A percentile compares a stretch with the other conserved stretches of the same genome.
phyloP scores from a whole-genome alignment of 768 basidiomycete species.

The Lyophyllum shimeji region DNA sequence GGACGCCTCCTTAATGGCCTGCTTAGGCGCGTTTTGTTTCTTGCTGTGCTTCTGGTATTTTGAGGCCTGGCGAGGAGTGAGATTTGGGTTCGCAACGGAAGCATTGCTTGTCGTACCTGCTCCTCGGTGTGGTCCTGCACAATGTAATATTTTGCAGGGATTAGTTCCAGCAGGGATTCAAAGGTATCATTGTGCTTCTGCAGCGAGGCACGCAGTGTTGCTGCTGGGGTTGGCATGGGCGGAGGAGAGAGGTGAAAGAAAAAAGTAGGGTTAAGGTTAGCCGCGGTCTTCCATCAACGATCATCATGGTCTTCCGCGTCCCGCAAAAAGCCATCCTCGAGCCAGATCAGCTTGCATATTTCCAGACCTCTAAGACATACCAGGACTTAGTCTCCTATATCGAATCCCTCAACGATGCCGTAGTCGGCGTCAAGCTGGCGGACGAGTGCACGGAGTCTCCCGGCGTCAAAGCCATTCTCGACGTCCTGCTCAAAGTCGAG shows the following conservation, averaged over 20 bases:
- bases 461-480: conserved; percentile 64
- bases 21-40: conserved; percentile 79
- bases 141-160: conserved; percentile 89
- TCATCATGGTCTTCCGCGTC: conserved; percentile 37
- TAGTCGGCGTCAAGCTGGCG: conserved; percentile 74
- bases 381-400: conserved; percentile 68
- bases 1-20: conserved; percentile 84
- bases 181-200: conserved; percentile 87
- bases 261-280: conserved; percentile 1
- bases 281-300: too few relatives aligned
- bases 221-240: conserved; percentile 48
- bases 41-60: conserved; percentile 90
- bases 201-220: conserved; percentile 58
- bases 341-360: conserved; percentile 76
- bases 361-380: conserved; percentile 74
- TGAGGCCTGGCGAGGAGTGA: conserved; percentile 44
- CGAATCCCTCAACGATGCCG: conserved; percentile 69
- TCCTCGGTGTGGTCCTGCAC: conserved; percentile 65
- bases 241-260: background rate
- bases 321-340: conserved; percentile 78
- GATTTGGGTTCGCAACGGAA: background rate
- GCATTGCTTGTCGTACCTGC: conserved; percentile 45
- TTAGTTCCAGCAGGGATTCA: conserved; percentile 77
- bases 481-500: conserved; percentile 67
- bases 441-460: conserved; percentile 61